Evolutionary conservation across 2,329 filamentous ascomycete species (phyloP), one percentile per base, ranked within the genome.

Genomic region (Hymenoscyphus fraxineus): DNA sequence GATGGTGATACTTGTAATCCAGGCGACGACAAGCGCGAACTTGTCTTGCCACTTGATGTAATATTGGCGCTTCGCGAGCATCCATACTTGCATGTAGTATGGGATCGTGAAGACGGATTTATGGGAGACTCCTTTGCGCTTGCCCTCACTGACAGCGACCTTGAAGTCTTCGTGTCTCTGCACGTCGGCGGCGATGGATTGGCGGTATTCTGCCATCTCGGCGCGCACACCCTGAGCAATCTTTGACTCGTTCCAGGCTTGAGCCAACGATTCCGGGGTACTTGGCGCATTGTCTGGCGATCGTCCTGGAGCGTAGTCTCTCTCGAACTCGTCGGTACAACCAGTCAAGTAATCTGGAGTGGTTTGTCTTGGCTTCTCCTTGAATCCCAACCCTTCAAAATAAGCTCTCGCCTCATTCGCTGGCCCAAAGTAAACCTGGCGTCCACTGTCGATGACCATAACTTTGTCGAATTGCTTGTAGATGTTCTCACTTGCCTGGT

Each of bases 31-130:
- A 6, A 96, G 81, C n/a, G 88, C 87, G 73, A 93, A 89, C 64
- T 88, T 89, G 75, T 96, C 92, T 76, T 96, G 91, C 80, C 92
- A 88, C 79, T 95, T 95, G 71, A 96, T 87, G 60, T 89, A 81
- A 75, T 93, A 95, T 75, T 96, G 92, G 5, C 92, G 86, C 76
- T 92, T 89, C 83, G 93, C 90, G 67, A 95, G 78, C 0, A 90
- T 90, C 88, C 88, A 93, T 27, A 95, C 83, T 75, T 96, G 93
- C 1, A 91, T 80, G 68, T 93, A 86, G 77, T 95, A 95, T 0
- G 92, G 91, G 62, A 93, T 89, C 0, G 87, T 88, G 78, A 96
- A 96, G 40, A 94, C 89, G 0, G 91, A 94, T 64, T 85, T 86
- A 72, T 88, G 86, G 0, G 82, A 79, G 0, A 91, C 89, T 7